These are phyloP conservation scores for Saccharomyces paradoxus DNA, from an alignment of 805 yeast genomes.

Conservation along the genomic window DNA sequence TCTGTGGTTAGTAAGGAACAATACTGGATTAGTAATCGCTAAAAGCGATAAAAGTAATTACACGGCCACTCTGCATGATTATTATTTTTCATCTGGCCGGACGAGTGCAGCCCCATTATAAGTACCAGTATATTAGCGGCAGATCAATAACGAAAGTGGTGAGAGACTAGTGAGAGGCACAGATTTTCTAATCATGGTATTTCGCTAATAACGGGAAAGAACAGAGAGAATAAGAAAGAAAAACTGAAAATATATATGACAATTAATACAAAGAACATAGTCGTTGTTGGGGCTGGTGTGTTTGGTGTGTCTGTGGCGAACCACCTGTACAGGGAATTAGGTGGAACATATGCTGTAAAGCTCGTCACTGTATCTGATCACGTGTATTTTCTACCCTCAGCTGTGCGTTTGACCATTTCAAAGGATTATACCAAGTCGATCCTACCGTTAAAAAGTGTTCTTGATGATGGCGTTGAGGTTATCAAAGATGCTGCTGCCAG, in stretches of 20 bases:
- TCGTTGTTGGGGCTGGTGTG: conserved; percentile 19
- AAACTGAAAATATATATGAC: neutral
- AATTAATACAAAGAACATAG: conserved; percentile 6
- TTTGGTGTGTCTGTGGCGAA: conserved; percentile 19
- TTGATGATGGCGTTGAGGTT: conserved; percentile 16
- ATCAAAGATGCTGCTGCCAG: conserved; percentile 14
- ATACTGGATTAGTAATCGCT: too few species aligned
- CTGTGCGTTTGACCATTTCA: conserved; percentile 14
- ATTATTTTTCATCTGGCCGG: too few species aligned
- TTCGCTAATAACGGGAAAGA: too few species aligned
- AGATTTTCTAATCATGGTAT: too few species aligned
- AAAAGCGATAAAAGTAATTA: too few species aligned
- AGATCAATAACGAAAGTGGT: too few species aligned
- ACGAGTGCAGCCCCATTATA: too few species aligned
- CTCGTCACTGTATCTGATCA: conserved; percentile 12
- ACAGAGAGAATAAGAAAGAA: neutral
- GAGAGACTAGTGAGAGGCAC: too few species aligned
- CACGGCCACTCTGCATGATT: neutral
- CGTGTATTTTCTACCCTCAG: conserved; percentile 7
- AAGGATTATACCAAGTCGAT: conserved; percentile 12
- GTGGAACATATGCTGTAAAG: conserved; percentile 6
- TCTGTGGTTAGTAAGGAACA: too few species aligned
- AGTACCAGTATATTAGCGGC: too few species aligned
- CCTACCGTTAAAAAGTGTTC: conserved; percentile 12
- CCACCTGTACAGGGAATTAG: conserved; percentile 7